These are phyloP conservation scores for Ophiosphaerella herpotricha DNA, from an alignment of 2,329 filamentous ascomycete genomes.

Conservation along the genomic window DNA sequence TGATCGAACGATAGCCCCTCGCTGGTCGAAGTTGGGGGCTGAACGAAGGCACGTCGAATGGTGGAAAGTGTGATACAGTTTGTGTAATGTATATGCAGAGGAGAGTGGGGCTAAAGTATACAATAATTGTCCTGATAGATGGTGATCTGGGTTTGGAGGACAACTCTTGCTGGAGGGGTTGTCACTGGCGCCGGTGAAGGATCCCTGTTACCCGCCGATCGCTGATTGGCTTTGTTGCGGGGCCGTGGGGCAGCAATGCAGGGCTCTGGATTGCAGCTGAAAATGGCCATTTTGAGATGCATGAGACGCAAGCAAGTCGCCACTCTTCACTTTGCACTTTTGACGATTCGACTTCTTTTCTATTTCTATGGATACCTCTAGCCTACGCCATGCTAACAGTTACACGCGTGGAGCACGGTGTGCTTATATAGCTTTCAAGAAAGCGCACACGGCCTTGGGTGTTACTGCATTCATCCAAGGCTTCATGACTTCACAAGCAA, in stretches of 20 bases:
- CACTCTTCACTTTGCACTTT: too few relatives aligned
- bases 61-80: too few relatives aligned
- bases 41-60: too few relatives aligned
- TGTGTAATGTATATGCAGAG: not conserved
- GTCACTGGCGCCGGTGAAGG: constrained; percentile 6
- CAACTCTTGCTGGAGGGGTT: constrained; percentile 2
- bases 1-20: constrained; percentile 8
- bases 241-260: constrained; percentile 3
- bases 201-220: constrained; percentile 2
- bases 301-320: constrained; percentile 1
- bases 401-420: too few relatives aligned
- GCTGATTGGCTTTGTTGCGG: constrained; percentile 6
- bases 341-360: constrained; percentile 1
- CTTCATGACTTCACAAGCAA: constrained; percentile 73
- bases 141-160: not conserved
- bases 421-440: too few relatives aligned
- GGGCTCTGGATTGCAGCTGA: constrained; percentile 14
- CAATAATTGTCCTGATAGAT: constrained; percentile 1
- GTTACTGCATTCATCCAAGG: not conserved
- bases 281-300: constrained; percentile 12
- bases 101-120: not conserved
- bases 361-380: not conserved
- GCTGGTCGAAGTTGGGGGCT: not conserved
- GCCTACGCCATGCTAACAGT: too few relatives aligned
- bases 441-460: too few relatives aligned